These are phyloP conservation scores for Yarrowia bubula DNA, from an alignment of 805 yeast species.

Conservation along the genomic window DNA sequence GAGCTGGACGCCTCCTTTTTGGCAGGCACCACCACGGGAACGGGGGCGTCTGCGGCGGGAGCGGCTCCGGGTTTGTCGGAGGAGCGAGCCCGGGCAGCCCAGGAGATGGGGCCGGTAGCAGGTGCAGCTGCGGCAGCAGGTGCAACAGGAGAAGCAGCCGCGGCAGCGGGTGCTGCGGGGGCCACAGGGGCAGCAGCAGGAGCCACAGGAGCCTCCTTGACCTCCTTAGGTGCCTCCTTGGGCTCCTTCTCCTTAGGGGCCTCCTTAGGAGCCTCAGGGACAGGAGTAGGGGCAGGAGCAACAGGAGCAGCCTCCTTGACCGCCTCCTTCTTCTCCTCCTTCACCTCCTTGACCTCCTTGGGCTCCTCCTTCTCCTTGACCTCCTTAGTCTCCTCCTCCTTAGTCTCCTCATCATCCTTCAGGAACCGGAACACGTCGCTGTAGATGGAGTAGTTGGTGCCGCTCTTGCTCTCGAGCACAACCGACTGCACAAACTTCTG, in stretches of 20 bases:
- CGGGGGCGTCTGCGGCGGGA: slow-evolving; percentile 27
- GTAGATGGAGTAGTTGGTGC: slow-evolving; percentile 40
- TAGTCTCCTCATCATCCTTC: slow-evolving; percentile 36
- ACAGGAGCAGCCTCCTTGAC: neutral
- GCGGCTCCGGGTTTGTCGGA: slow-evolving; percentile 26
- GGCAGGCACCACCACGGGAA: slow-evolving; percentile 27
- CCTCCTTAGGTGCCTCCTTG: slow-evolving; percentile 12
- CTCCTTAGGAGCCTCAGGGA: neutral
- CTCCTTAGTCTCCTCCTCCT: slow-evolving; percentile 29
- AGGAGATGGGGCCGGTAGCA: slow-evolving; percentile 34
- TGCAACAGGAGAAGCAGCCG: neutral
- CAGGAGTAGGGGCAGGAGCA: slow-evolving; percentile 17
- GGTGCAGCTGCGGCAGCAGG: slow-evolving; percentile 12
- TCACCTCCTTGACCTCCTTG: slow-evolving; percentile 1
- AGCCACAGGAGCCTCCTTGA: neutral
- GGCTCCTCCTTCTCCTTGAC: neutral
- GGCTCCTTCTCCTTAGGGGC: neutral
- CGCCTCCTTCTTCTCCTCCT: neutral
- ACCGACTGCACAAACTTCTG: slow-evolving; percentile 45
- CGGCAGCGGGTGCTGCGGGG: neutral
- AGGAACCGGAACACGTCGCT: slow-evolving; percentile 43
- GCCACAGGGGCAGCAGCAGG: neutral
- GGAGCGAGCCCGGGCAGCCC: slow-evolving; percentile 37
- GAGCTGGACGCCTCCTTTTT: slow-evolving; percentile 25
- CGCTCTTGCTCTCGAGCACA: slow-evolving; percentile 33